These are phyloP conservation scores for Volvariella surrecta DNA, from an alignment of 1,284 basidiomycete species.

Conservation along the genomic window DNA sequence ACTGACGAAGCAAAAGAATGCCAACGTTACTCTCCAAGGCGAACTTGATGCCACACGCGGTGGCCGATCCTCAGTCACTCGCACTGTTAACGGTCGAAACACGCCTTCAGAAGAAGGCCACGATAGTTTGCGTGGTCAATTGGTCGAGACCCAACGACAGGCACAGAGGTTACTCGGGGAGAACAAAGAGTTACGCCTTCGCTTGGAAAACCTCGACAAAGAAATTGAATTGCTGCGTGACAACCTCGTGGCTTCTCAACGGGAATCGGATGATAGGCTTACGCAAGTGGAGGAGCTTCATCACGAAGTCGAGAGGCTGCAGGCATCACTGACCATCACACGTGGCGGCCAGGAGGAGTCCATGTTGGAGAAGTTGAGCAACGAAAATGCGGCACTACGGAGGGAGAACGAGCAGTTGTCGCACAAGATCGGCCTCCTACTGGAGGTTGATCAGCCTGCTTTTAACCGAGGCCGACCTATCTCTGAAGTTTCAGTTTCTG, in stretches of 20 bases:
- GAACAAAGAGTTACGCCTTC: conserved; percentile 69
- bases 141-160: conserved; percentile 66
- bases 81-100: conserved; percentile 57
- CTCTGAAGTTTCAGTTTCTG: conserved; percentile 50
- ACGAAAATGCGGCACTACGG: conserved; percentile 68
- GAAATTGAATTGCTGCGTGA: conserved; percentile 69
- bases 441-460: conserved; percentile 73
- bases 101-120: conserved; percentile 73
- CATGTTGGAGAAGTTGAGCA: conserved; percentile 64
- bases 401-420: conserved; percentile 80
- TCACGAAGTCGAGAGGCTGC: conserved; percentile 72
- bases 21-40: conserved; percentile 70
- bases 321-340: conserved; percentile 67
- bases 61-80: conserved; percentile 47
- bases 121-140: conserved; percentile 57
- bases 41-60: conserved; percentile 70
- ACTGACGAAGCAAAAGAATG: conserved; percentile 79
- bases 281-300: conserved; percentile 73
- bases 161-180: conserved; percentile 59
- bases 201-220: conserved; percentile 68
- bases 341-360: conserved; percentile 69
- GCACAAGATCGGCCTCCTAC: conserved; percentile 79
- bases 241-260: conserved; percentile 62
- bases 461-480: conserved; percentile 56
- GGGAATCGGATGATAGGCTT: conserved; percentile 68